Base-by-base conservation (phyloP, 106 monocot species). In the Hemerocallis citrina region DNA sequence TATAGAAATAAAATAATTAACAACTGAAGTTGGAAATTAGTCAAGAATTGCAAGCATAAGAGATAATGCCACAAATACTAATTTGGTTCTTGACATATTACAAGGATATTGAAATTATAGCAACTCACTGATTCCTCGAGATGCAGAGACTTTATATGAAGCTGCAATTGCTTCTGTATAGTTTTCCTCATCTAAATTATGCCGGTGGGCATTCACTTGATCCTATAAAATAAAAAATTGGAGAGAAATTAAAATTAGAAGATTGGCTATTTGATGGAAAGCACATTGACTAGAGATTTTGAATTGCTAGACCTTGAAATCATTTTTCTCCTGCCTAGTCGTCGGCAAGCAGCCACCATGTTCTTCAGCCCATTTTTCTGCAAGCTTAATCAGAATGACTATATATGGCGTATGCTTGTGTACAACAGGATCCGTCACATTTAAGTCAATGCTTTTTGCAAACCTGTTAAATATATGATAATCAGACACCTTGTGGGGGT, bases 391-490 rank as follows among this genome's bases (percentile, higher is more conserved):
- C 69, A 98, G 96, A 69, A 98, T 88, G 39, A 88, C 67, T 54
- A 92, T 79, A 38, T 98, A 98, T 30, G 96, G 96, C 34, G 72
- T 92, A 65, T 92, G 96, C 59, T 98, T 98, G 67, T 98, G 92
- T 31, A 88, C 72, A 64, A 98, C 82, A 42, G 92, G 84, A 75
- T 92, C 91, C 50, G 45, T 68, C 31, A 55, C 68, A 66, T 67
- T 80, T 66, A 98, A 57, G 48, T 98, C 87, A 52, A 85, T 82
- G 41, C 64, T 69, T 50, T 91, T 74, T 61, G 79, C 76, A 77
- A 82, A 92, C 65, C 96, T 98, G 79, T 67, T 1, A 2, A 64
- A 55, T 65, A 65, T 60, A 0, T 56, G 17, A 66, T 56, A n/a
- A 29, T 28, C 39, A 52, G 52, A 69, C 1, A 61, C 47, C 21